Conservation (phyloP, 2,329 filamentous ascomycete species). For the Sporothrix luriei region DNA sequence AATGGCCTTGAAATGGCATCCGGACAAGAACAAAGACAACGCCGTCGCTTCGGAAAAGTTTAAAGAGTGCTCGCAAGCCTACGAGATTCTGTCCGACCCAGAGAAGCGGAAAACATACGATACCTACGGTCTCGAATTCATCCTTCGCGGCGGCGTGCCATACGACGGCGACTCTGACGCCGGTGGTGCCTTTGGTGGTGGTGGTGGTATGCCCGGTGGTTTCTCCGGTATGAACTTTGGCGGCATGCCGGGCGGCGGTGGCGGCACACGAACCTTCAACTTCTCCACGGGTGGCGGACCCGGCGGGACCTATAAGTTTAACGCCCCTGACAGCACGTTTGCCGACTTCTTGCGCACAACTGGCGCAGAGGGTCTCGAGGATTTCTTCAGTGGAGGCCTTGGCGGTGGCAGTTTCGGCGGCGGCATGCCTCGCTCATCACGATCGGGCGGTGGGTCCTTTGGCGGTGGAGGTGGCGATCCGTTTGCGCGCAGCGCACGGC, state of each 20-base stretch:
- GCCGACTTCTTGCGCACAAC: conserved; percentile 72
- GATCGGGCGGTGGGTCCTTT: conserved; percentile 28
- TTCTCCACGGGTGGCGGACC: conserved; percentile 54
- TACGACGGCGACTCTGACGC: conserved; percentile 45
- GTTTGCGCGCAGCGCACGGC: conserved; percentile 45
- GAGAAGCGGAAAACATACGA: conserved; percentile 97
- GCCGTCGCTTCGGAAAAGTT: conserved; percentile 86
- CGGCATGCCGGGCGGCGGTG: conserved; percentile 58
- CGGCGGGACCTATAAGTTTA: conserved; percentile 74
- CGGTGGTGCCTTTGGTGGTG: conserved; percentile 57
- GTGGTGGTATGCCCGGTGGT: conserved; percentile 56
- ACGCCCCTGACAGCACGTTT: conserved; percentile 81
- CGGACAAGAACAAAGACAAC: conserved; percentile 97
- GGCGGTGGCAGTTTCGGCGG: conserved; percentile 44
- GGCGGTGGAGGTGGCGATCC: conserved; percentile 36
- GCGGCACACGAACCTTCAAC: conserved; percentile 61
- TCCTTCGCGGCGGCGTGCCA: conserved; percentile 74
- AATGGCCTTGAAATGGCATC: conserved; percentile 87
- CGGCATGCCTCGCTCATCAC: conserved; percentile 30
- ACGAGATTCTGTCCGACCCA: conserved; percentile 95
- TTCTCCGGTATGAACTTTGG: conserved; percentile 37
- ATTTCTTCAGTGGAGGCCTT: conserved; percentile 50
- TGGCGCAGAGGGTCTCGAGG: conserved; percentile 52
- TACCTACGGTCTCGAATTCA: conserved; percentile 89
- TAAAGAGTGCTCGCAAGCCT: conserved; percentile 96